phyloP scores from a whole-genome alignment of 1,284 basidiomycete genomes.

The Chondrostereum purpureum region DNA sequence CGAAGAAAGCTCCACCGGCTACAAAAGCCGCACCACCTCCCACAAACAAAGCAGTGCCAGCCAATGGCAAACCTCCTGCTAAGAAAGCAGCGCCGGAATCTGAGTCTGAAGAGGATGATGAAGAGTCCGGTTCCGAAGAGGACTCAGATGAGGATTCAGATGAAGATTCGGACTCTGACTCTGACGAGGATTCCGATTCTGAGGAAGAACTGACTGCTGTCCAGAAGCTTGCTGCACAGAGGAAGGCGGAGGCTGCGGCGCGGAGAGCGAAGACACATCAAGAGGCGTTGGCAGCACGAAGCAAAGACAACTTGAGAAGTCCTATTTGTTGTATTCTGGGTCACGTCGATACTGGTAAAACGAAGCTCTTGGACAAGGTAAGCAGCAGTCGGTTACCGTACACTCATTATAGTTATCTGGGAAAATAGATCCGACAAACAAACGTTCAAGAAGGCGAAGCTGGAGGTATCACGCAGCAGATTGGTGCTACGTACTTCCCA shows the following conservation, averaged over 20 bases:
- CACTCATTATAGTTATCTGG: no score
- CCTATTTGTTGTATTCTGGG: conserved; percentile 99
- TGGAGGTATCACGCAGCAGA: conserved; percentile 99
- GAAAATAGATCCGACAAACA: conserved; percentile 93
- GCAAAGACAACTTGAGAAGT: conserved; percentile 87
- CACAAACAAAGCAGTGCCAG: conserved; percentile 19
- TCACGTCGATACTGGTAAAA: conserved; percentile 99
- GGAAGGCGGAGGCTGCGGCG: conserved; percentile 80
- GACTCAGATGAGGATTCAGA: conserved; percentile 43
- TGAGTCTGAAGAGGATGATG: conserved; percentile 29
- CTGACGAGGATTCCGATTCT: conserved; percentile 35
- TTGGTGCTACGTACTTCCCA: conserved; percentile 99
- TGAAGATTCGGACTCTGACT: conserved; percentile 26
- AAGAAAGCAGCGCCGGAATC: conserved; percentile 14
- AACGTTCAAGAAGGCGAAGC: conserved; percentile 99
- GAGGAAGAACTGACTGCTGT: conserved; percentile 37
- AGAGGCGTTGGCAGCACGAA: conserved; percentile 82
- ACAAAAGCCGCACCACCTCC: conserved; percentile 23
- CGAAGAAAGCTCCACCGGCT: conserved; percentile 11
- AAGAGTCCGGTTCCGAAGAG: conserved; percentile 28
- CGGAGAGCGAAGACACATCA: conserved; percentile 80
- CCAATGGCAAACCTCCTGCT: no score
- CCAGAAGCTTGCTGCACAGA: conserved; percentile 66
- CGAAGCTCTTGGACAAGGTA: conserved; percentile 95
- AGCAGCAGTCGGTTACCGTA: background rate